phyloP scores from a whole-genome alignment of 140 eudicot genomes.

The Senecio squalidus region DNA sequence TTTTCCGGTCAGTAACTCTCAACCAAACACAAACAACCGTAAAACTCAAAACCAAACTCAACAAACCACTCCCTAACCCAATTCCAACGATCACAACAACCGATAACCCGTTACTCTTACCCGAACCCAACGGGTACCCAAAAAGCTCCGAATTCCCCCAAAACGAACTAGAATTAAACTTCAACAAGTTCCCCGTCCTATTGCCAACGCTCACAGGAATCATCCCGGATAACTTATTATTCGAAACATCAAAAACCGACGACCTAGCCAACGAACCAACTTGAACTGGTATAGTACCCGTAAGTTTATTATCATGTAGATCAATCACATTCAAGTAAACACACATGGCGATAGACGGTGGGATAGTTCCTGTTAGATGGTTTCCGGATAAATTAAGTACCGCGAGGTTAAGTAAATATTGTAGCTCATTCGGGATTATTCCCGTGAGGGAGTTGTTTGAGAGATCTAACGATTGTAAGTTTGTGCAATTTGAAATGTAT shows the following conservation, averaged over 20 bases:
- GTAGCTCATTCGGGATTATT: conserved; percentile 55
- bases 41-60: conserved; percentile 74
- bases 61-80: conserved; percentile 81
- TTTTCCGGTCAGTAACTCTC: conserved; percentile 38
- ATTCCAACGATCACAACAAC: conserved; percentile 66
- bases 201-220: conserved; percentile 64
- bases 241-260: conserved; percentile 57
- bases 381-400: conserved; percentile 71
- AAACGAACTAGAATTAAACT: conserved; percentile 62
- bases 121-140: conserved; percentile 70
- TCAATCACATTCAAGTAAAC: conserved; percentile 72
- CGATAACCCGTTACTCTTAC: conserved; percentile 57
- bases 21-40: conserved; percentile 76
- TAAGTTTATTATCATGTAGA: conserved; percentile 48
- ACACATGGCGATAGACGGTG: conserved; percentile 51
- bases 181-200: conserved; percentile 48
- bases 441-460: conserved; percentile 69
- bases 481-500: conserved; percentile 58
- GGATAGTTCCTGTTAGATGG: conserved; percentile 57
- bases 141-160: conserved; percentile 60
- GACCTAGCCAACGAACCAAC: conserved; percentile 51
- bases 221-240: conserved; percentile 44
- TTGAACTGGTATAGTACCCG: conserved; percentile 60
- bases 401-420: conserved; percentile 54
- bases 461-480: conserved; percentile 73